phyloP scores from a whole-genome alignment of 179 eudicot species.

The Silene noctiflora region DNA sequence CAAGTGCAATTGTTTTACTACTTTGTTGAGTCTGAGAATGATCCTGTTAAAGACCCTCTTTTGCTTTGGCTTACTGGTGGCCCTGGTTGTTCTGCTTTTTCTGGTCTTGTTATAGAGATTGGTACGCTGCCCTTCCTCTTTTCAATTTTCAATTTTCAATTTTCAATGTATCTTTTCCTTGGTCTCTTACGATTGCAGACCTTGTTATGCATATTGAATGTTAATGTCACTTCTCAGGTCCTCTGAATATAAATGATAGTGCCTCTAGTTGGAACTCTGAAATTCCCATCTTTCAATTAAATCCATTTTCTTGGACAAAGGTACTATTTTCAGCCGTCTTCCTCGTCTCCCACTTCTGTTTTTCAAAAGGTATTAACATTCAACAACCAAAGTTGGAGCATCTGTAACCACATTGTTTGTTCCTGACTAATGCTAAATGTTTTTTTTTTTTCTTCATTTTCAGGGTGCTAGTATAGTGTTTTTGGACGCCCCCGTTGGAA shows the following conservation, averaged over 20 bases:
- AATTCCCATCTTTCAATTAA: slow-evolving; percentile 13
- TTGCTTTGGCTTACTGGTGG: slow-evolving; percentile 29
- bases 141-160: neutral
- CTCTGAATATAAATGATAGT: slow-evolving; percentile 13
- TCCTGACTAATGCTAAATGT: neutral
- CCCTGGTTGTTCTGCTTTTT: slow-evolving; percentile 26
- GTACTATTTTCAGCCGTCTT: slow-evolving; percentile 5
- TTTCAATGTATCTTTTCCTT: no score
- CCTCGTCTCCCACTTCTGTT: neutral
- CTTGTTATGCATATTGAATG: neutral
- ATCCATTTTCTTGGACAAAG: slow-evolving; percentile 26
- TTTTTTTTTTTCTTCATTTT: no score
- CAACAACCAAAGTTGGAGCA: no score
- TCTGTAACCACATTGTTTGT: neutral
- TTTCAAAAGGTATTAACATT: no score
- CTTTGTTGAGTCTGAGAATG: slow-evolving; percentile 19
- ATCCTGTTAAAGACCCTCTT: slow-evolving; percentile 18
- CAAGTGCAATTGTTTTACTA: slow-evolving; percentile 24
- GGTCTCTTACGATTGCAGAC: no score
- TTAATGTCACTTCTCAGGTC: slow-evolving; percentile 11
- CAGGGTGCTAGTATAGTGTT: slow-evolving; percentile 45
- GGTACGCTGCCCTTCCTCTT: neutral
- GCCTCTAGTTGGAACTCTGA: slow-evolving; percentile 13
- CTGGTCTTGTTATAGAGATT: slow-evolving; percentile 17
- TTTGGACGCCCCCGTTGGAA: slow-evolving; percentile 50